Percentiles rank a stretch among this genome's conserved stretches.
Conservation (phyloP, 208 protist genomes). For the Crithidia acanthocephali region DNA sequence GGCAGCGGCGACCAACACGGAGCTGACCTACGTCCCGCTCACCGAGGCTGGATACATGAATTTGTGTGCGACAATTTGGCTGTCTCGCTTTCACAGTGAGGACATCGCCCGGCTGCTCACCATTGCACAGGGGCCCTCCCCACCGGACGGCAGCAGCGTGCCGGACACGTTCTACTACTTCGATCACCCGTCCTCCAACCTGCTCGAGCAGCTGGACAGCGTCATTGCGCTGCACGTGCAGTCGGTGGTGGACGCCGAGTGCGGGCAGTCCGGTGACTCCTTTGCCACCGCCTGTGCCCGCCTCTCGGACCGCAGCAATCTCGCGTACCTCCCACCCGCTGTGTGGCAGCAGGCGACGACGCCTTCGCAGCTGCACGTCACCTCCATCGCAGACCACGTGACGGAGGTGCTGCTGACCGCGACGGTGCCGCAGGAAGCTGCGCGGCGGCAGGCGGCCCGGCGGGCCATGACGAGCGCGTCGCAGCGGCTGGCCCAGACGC, state of each 20-base stretch:
- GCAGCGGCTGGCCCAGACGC: constrained; percentile 20
- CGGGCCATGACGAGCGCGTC: neutral
- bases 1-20: constrained; percentile 1
- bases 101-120: constrained; percentile 16
- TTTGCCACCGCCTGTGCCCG: constrained; percentile 25
- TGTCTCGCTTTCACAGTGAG: constrained; percentile 36
- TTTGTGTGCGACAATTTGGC: constrained; percentile 36
- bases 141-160: neutral
- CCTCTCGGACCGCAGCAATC: constrained; percentile 39
- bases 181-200: constrained; percentile 12
- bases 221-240: constrained; percentile 30
- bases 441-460: constrained; percentile 6
- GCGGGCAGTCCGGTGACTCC: constrained; percentile 8
- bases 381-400: constrained; percentile 38
- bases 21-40: constrained; percentile 27
- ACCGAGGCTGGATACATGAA: constrained; percentile 36
- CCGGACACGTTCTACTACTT: constrained; percentile 20
- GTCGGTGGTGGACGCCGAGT: constrained; percentile 16
- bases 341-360: constrained; percentile 20
- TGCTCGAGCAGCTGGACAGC: constrained; percentile 32
- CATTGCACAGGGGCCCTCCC: constrained; percentile 12
- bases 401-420: constrained; percentile 33
- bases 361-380: constrained; percentile 2
- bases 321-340: constrained; percentile 27
- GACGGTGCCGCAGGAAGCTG: constrained; percentile 26